A percentile compares a stretch with the other conserved stretches of the same genome.
Evolutionary conservation across 345 rosid genomes (phyloP).

Genomic region (Aegle marmelos): DNA sequence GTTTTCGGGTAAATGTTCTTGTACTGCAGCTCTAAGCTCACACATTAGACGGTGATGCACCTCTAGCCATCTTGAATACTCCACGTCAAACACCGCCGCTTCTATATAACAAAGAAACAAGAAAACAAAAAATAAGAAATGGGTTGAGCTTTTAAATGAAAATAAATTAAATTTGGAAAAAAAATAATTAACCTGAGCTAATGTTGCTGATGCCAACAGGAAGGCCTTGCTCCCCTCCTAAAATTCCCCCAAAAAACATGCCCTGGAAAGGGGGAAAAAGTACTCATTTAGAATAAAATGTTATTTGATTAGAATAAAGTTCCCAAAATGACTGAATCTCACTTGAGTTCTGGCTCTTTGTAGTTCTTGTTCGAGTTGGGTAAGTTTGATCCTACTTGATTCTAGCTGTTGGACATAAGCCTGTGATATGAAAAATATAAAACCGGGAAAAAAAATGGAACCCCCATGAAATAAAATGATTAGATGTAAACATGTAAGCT

Average conservation of each 20-base stretch:
- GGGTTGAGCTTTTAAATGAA: not conserved
- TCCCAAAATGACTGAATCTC: slow-evolving; percentile 14
- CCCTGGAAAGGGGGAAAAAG: slow-evolving; percentile 43
- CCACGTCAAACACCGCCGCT: slow-evolving; percentile 82
- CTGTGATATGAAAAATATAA: slow-evolving; percentile 34
- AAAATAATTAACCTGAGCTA: slow-evolving; percentile 52
- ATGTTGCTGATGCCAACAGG: slow-evolving; percentile 49
- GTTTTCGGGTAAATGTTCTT: slow-evolving; percentile 79
- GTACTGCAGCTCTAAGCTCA: slow-evolving; percentile 90
- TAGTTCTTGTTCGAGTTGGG: slow-evolving; percentile 91
- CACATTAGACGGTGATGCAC: slow-evolving; percentile 77
- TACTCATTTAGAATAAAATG: not conserved
- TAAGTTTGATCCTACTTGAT: slow-evolving; percentile 86
- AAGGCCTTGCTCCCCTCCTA: slow-evolving; percentile 70
- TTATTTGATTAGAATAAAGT: not conserved
- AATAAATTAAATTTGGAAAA: not conserved
- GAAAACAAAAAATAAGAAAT: not conserved
- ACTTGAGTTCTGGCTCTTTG: slow-evolving; percentile 91
- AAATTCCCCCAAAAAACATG: slow-evolving; percentile 59
- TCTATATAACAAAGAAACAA: slow-evolving; percentile 27
- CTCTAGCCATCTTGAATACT: slow-evolving; percentile 86
- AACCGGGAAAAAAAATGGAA: not conserved
- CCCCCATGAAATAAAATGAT: not conserved
- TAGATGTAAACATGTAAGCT: not conserved
- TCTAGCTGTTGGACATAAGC: slow-evolving; percentile 97